Base-by-base conservation (phyloP, 768 basidiomycete genomes). In the Exsudoporus frostii region DNA sequence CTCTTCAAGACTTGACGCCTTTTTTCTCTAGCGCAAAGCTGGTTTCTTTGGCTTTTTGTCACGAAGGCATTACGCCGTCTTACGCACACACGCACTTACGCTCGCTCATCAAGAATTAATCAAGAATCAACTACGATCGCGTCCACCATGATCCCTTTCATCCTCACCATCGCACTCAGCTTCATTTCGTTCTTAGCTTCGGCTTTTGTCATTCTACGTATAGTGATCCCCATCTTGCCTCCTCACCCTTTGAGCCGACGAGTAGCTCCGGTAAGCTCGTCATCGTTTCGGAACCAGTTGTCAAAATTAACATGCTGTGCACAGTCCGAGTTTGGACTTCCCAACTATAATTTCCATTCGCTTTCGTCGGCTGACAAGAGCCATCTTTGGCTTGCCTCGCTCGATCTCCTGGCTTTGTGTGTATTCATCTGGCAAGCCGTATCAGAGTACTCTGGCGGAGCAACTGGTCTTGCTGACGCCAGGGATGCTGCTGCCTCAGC, bases 281-380 rank as follows among this genome's bases (percentile, higher is more conserved):
- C n/a, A 17, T 47, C 34, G 20, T 41, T 25, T 22, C 33, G 32
- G 38, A 19, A 13, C 22, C 33, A 1, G n/a, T 36, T 27, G 42
- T 33, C 22, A 29, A 17, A 33, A 53, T 44, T 55, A 7, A 59
- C 48, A 24, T 65, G 56, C 46, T 57, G 55, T 59, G 54, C 55
- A 32, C 66, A 90, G 88, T 79, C 86, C 61, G 85, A 88, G 73
- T 89, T 88, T 67, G 85, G 85, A 56, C 77, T 86, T 53, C 86
- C 85, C 55, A 83, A 82, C 64, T 64, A 58, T 41, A 64, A 64
- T 45, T 86, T 82, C 68, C 77, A 77, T 59, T 79, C 80, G 15
- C 76, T 90, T 55, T 84, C 87, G 36, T 72, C 79, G 34, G 81
- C 83, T 47, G 83, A 88, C 68, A 85, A 87, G 71, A 79, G 78